Evolutionary conservation across 2,329 filamentous ascomycete species (phyloP), one percentile per base, ranked within the genome.

Genomic region (Fusarium sp.): DNA sequence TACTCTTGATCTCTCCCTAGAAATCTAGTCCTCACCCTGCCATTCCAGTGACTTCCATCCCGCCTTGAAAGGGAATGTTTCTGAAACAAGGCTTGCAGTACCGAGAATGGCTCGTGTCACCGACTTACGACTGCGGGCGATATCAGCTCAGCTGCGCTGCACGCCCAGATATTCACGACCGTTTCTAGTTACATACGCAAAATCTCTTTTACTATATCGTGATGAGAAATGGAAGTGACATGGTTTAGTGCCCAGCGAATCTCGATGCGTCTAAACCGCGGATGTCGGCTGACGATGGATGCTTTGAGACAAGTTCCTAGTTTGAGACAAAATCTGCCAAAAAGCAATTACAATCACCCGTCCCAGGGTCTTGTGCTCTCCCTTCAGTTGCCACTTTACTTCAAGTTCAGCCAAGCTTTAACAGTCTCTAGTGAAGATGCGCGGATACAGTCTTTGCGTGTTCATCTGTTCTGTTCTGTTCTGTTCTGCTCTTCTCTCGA

Each of bases 61-160:
- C 27, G 35, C 37, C 66, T 48, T 30, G 17, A 26, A 45, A 9
- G 46, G 69, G 66, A 73, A 71, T 59, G 56, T 26, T 50, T 67
- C 49, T 69, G 69, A 72, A 72, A 72, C 69, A 69, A 42, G 64
- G 60, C 64, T 69, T 69, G 33, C 58, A 57, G 63, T 56, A 41
- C 37, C 46, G 46, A 44, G 41, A 41, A 56, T 55, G 41, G 23
- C 27, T 59, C 50, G 41, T 55, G 41, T 61, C 15, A 38, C 50
- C 44, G 23, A 45, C 50, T 32, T 59, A 48, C 27, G 23, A n/a
- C 41, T 44, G 42, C 23, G 40, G 40, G 23, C 26, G 41, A 57
- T 45, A 27, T 45, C 35, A 30, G 38, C 15, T 45, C 35, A 30
- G 38, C 15, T 60, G 10, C 26, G 20, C 12, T 37, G 42, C 27